phyloP scores from a whole-genome alignment of 202 grass and related monocot genomes.

The Dendrocalamus latiflorus region DNA sequence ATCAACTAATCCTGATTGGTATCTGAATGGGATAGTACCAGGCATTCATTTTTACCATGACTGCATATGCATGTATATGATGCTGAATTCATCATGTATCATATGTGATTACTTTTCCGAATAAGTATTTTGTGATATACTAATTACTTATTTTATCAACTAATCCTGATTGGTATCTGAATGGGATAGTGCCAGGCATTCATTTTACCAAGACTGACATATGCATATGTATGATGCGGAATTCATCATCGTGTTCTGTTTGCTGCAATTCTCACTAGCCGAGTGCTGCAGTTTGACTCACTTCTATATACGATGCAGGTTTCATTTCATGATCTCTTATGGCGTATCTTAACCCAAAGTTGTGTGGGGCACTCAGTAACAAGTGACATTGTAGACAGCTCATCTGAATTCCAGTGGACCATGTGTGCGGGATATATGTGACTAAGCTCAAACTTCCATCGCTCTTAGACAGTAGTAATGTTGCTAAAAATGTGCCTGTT shows the following conservation, averaged over 20 bases:
- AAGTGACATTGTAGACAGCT: background rate
- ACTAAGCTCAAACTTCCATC: background rate
- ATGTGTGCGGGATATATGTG: background rate
- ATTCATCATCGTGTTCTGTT: background rate
- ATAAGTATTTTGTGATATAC: background rate
- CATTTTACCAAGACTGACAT: background rate
- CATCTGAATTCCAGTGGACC: background rate
- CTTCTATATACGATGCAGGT: slow-evolving; percentile 15
- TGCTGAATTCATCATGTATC: background rate
- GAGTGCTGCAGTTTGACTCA: background rate
- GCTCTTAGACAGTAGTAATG: background rate
- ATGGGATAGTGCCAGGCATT: background rate
- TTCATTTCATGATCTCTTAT: slow-evolving; percentile 7
- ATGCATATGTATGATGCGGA: background rate
- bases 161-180: background rate
- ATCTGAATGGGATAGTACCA: background rate
- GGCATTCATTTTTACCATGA: background rate
- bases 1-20: background rate
- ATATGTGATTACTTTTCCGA: background rate
- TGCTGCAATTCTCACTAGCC: background rate
- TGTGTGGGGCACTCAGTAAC: background rate
- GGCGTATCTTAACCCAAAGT: background rate
- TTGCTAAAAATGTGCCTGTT: background rate
- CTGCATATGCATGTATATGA: background rate
- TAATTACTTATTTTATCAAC: background rate